A percentile compares a stretch with the other conserved stretches of the same genome.
Conservation (phyloP, 768 basidiomycete genomes). For the Termitomyces sp. region DNA sequence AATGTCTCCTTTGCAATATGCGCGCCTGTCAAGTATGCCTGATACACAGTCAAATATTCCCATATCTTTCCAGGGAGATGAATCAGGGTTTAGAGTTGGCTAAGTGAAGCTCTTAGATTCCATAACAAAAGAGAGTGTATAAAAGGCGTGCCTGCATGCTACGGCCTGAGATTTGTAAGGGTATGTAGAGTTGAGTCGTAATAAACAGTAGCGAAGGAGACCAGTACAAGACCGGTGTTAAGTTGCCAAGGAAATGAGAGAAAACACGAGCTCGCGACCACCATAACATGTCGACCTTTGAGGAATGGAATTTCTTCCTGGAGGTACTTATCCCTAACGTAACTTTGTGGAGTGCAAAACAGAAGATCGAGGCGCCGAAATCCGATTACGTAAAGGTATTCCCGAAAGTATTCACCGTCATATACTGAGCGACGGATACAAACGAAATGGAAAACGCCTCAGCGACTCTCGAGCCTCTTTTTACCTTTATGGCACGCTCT, state of each 20-base stretch:
- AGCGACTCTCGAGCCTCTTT: slow-evolving; percentile 40
- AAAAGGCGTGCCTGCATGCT: slow-evolving; percentile 64
- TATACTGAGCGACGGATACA: not conserved
- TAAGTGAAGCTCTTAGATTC: slow-evolving; percentile 22
- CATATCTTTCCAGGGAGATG: slow-evolving; percentile 54
- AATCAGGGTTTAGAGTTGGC: slow-evolving; percentile 72
- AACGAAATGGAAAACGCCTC: slow-evolving; percentile 25
- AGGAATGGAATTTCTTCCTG: not conserved
- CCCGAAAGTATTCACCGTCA: not conserved
- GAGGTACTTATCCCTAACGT: too few relatives aligned
- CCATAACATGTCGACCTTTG: slow-evolving; percentile 3
- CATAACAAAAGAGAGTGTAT: not conserved
- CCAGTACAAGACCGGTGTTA: slow-evolving; percentile 45
- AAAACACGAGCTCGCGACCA: slow-evolving; percentile 1
- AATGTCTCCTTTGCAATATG: slow-evolving; percentile 53
- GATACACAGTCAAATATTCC: slow-evolving; percentile 56
- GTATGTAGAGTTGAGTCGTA: slow-evolving; percentile 41
- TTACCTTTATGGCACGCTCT: slow-evolving; percentile 59
- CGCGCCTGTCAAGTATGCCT: slow-evolving; percentile 23
- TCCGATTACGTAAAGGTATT: not conserved
- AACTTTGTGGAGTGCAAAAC: too few relatives aligned
- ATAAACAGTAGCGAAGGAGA: slow-evolving; percentile 46
- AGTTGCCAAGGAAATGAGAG: not conserved
- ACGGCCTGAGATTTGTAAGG: slow-evolving; percentile 51
- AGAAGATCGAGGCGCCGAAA: not conserved